Evolutionary conservation across 495 filamentous ascomycete species (phyloP), one percentile per base, ranked within the genome.

Genomic region (Trichocladium uniseriatum): DNA sequence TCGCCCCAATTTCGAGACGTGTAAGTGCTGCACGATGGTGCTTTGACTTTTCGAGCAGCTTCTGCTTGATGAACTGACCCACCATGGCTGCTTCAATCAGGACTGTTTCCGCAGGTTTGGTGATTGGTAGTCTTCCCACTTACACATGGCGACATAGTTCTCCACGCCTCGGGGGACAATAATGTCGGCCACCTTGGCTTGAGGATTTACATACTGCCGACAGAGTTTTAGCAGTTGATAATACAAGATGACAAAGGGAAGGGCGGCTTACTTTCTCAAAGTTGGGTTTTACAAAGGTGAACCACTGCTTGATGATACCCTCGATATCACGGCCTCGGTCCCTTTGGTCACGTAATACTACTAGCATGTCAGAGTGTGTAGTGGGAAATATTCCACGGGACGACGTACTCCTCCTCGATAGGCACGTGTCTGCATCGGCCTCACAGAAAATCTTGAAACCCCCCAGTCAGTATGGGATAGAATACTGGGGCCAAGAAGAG

Each of bases 281-380:
- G 51, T 95, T 96, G 4, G 92, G 92, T 66, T 98, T 98, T 7
- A 98, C 92, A 65, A 83, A 98, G 31, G 65, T 64, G 62, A 95
- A 95, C 92, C 92, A 98, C 66, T 98, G 92, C 65, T 97, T 97
- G 59, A 97, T 90, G 59, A 89, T 90, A 34, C 92, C 92, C 54
- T 95, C 87, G 48, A 96, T 81, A 51, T 94, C 87, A 45, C 90
- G 75, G 7, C 87, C 88, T 56, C 90, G 76, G 56, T 94, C 84
- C 53, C 74, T 76, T 14, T 95, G 85, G 69, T 96, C 90, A 56
- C 90, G 85, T 34, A 90, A 64, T 52, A 95, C 87, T 94, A 42
- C 6, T 40, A 7, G 13, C 14, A 14, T 19, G 47, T 55, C 27
- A 54, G 24, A 6, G 29, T 1, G 16, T n/a, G 44, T n/a, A 13